Percentiles rank a stretch among this genome's conserved stretches.
Conservation (phyloP, 768 basidiomycete species). For the Lactifluus volemus region DNA sequence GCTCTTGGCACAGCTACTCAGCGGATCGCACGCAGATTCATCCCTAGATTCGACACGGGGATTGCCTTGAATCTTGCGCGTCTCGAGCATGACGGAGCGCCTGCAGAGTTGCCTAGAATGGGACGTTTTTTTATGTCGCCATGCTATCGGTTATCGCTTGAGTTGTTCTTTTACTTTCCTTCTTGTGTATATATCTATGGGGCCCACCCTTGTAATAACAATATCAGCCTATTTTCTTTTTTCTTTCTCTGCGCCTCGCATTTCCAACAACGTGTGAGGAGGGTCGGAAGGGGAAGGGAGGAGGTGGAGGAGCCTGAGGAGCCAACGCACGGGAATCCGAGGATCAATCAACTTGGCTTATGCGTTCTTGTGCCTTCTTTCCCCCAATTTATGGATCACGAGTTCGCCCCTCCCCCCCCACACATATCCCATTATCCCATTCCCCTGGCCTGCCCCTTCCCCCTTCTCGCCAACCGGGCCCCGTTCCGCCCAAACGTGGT, state of each 20-base stretch:
- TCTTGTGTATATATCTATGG: slow-evolving; percentile 13
- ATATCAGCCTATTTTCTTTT: slow-evolving; percentile 15
- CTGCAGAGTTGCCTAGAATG: slow-evolving; percentile 15
- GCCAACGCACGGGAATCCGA: slow-evolving; percentile 1
- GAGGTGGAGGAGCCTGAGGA: no score
- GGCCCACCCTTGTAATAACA: slow-evolving; percentile 15
- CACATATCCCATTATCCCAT: no score
- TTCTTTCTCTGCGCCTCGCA: no score
- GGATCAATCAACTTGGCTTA: slow-evolving; percentile 9
- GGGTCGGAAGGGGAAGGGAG: no score
- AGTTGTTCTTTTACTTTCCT: slow-evolving; percentile 1
- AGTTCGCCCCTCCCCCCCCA: background rate
- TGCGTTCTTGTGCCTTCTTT: background rate
- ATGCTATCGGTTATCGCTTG: slow-evolving; percentile 7
- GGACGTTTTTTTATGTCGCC: slow-evolving; percentile 12
- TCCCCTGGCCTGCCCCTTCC: no score
- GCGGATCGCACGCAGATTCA: slow-evolving; percentile 56
- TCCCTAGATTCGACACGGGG: slow-evolving; percentile 33
- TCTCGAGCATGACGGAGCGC: slow-evolving; percentile 17
- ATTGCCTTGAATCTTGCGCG: slow-evolving; percentile 8
- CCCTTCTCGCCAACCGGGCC: no score
- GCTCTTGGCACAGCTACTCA: slow-evolving; percentile 57
- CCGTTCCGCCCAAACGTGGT: background rate
- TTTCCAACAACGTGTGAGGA: background rate
- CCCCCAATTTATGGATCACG: background rate